These are phyloP conservation scores for Kwoniella europaea DNA, from an alignment of 768 basidiomycete genomes.

Conservation along the genomic window DNA sequence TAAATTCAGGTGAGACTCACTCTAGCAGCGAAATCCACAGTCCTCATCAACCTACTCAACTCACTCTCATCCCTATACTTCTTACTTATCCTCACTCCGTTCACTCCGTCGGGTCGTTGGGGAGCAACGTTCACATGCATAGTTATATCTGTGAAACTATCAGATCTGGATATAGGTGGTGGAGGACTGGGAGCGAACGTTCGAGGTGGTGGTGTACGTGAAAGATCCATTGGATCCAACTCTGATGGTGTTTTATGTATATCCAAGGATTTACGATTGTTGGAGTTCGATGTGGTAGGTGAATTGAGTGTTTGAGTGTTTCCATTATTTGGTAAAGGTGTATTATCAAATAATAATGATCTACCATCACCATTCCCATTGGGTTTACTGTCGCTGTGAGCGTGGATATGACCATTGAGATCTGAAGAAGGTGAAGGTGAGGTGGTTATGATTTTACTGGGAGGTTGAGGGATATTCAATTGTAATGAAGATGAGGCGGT, in stretches of 20 bases:
- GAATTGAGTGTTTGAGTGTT: neutral
- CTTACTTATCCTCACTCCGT: conserved; percentile 1
- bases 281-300: neutral
- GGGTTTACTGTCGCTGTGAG: too few species aligned
- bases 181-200: conserved; percentile 28
- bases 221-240: conserved; percentile 15
- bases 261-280: neutral
- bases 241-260: conserved; percentile 5
- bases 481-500: neutral
- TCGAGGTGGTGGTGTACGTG: conserved; percentile 30
- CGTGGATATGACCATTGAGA: neutral
- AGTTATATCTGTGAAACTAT: conserved; percentile 1
- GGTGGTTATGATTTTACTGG: neutral
- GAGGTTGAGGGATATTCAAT: neutral
- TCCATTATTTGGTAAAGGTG: neutral
- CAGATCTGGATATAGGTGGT: conserved; percentile 23
- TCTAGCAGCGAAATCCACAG: conserved; percentile 53
- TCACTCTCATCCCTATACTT: conserved; percentile 32
- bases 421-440: conserved; percentile 4
- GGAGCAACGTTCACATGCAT: neutral
- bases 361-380: neutral
- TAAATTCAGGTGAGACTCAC: conserved; percentile 17
- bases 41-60: conserved; percentile 43
- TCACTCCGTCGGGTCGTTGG: neutral
- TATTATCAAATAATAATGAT: neutral